Base-by-base conservation (phyloP, 495 filamentous ascomycete species). In the Penicillium cinerascens region DNA sequence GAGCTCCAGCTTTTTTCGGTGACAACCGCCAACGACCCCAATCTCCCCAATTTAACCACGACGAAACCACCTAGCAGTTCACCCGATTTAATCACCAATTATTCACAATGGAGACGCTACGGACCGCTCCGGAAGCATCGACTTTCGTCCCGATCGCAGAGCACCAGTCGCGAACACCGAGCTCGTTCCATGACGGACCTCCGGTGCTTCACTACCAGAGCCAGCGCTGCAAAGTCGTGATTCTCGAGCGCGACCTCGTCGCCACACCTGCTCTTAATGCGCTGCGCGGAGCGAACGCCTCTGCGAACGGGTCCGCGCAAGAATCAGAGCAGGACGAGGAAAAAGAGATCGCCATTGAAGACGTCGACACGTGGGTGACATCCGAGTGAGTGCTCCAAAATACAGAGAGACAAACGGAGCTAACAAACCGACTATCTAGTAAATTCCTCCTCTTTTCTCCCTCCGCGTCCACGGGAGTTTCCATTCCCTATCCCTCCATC, bases 401-500 rank as follows among this genome's bases (percentile, higher is more conserved):
- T 3, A 3, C n/a, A 21, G 9, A 6, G 10, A 36, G 45, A 23
- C 21, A 25, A 44, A 47, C 38, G 0, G 16, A 49, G 39, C 49
- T 56, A 49, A 54, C 49, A 15, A 4, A 16, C 1, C 11, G n/a
- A 44, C 35, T 33, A n/a, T 23, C 46, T 51, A 95, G 90, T 44
- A 84, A 85, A 70, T 76, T 96, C 53, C 81, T 82, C 41, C 70
- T 95, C 56, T 92, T 82, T 75, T 87, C 82, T 64, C 69, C 80
- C 42, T 47, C 79, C 17, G 74, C 73, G 41, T 70, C 76, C 27
- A 70, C 68, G 3, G 92, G 91, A 44, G 61, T 96, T 44, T 78
- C 84, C 36, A 91, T 98, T 52, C 87, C 91, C 13, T 98, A 96
- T 75, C 90, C 88, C 4, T 71, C 83, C 27, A 90, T 98, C 63